phyloP scores from a whole-genome alignment of 1,139 yeast species.

The Kodamaea anthophila region DNA sequence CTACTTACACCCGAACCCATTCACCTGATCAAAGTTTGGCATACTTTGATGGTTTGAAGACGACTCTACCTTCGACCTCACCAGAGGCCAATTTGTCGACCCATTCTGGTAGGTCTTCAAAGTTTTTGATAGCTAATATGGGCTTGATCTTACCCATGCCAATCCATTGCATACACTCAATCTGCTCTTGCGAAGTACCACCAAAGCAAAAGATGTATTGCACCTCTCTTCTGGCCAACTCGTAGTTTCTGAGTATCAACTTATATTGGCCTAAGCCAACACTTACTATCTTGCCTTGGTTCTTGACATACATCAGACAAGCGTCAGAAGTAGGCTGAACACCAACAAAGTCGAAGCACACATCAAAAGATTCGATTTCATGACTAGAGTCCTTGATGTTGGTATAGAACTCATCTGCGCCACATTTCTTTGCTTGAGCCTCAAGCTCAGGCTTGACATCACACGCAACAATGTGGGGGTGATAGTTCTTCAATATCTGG shows the following conservation, averaged over 20 bases:
- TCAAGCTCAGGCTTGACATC: slow-evolving; percentile 32
- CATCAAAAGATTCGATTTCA: slow-evolving; percentile 28
- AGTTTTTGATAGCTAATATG: slow-evolving; percentile 22
- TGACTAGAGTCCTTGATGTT: slow-evolving; percentile 25
- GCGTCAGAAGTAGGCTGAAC: slow-evolving; percentile 29
- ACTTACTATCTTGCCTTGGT: slow-evolving; percentile 36
- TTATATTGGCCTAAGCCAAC: slow-evolving; percentile 39
- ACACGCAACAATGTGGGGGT: slow-evolving; percentile 35
- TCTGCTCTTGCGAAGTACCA: slow-evolving; percentile 41
- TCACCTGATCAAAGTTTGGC: slow-evolving; percentile 1
- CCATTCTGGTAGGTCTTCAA: slow-evolving; percentile 32
- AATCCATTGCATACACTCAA: slow-evolving; percentile 42
- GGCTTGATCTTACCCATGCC: slow-evolving; percentile 38
- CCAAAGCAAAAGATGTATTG: slow-evolving; percentile 40
- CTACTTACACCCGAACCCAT: neutral
- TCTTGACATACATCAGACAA: slow-evolving; percentile 29
- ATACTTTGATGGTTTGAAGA: slow-evolving; percentile 27
- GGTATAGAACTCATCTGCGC: slow-evolving; percentile 40
- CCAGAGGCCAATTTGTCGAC: slow-evolving; percentile 34
- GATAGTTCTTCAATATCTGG: slow-evolving; percentile 37
- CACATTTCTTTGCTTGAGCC: slow-evolving; percentile 26
- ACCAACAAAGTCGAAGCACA: slow-evolving; percentile 44
- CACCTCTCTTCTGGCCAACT: slow-evolving; percentile 38
- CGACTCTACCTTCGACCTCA: slow-evolving; percentile 39
- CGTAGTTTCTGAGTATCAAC: slow-evolving; percentile 27